Evolutionary conservation across 1,284 basidiomycete species (phyloP).

Genomic region (Boletus semigastroideus): DNA sequence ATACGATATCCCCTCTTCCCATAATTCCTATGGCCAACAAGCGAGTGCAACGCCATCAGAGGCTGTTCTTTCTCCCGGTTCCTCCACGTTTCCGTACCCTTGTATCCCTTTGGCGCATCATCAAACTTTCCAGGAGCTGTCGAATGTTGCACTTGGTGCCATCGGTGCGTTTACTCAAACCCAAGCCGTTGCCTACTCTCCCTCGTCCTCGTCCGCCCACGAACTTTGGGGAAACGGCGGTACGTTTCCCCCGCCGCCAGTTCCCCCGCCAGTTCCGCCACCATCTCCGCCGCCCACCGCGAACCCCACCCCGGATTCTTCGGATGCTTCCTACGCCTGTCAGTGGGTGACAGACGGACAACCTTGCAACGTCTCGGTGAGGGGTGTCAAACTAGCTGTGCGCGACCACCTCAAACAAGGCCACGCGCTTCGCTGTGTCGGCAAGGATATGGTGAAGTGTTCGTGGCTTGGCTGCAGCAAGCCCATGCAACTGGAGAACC

Average conservation of each 20-base stretch:
- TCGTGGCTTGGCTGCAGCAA: slow-evolving; percentile 10
- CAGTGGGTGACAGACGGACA: slow-evolving; percentile 1
- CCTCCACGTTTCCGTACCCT: not conserved
- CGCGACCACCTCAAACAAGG: slow-evolving; percentile 16
- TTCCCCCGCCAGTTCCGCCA: not conserved
- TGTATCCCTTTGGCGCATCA: not conserved
- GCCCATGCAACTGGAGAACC: slow-evolving; percentile 16
- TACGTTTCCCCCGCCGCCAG: not conserved
- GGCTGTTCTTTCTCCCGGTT: not conserved
- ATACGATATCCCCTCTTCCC: not conserved
- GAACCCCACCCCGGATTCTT: not conserved
- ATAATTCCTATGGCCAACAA: not conserved
- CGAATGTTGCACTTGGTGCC: not conserved
- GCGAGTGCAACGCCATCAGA: not conserved
- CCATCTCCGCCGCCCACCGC: not conserved
- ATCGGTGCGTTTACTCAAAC: not conserved
- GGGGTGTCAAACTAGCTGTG: not conserved
- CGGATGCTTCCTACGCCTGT: slow-evolving; percentile 1
- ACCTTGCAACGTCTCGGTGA: slow-evolving; percentile 4
- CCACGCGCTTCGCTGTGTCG: slow-evolving; percentile 7
- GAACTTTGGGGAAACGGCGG: not conserved
- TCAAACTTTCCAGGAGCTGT: not conserved
- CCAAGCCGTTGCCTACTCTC: not conserved
- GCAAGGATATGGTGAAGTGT: slow-evolving; percentile 8
- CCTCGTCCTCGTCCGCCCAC: not conserved